Evolutionary conservation across 2,329 filamentous ascomycete genomes (phyloP).

Genomic region (Cadophora luteo-olivacea): DNA sequence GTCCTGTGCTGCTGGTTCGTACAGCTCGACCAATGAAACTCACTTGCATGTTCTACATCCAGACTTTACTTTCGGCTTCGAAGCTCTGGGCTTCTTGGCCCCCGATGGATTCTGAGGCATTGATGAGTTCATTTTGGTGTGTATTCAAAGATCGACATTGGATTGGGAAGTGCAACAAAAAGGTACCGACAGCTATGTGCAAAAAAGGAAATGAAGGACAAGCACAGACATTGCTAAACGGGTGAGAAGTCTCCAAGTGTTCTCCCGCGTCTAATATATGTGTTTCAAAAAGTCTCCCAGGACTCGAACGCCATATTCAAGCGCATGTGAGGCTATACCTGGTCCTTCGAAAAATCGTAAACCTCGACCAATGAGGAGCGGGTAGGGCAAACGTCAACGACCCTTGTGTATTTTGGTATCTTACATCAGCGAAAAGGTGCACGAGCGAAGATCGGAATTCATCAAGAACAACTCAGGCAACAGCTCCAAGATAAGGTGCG

Average conservation of each 20-base stretch:
- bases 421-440: slow-evolving; percentile 1
- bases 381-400: neutral
- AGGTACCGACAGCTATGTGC: neutral
- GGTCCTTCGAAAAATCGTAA: neutral
- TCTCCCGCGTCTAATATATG: neutral
- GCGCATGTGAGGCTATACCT: slow-evolving; percentile 1
- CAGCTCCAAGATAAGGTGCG: neutral
- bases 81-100: slow-evolving; percentile 35
- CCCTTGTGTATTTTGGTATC: neutral
- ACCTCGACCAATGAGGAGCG: neutral
- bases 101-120: neutral
- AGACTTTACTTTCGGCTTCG: slow-evolving; percentile 62
- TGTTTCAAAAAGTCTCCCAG: neutral
- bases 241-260: neutral
- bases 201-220: neutral
- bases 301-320: neutral
- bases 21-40: slow-evolving; percentile 19
- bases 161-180: neutral
- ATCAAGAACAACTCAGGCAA: neutral
- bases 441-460: neutral
- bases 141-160: neutral
- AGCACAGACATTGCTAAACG: neutral
- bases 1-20: neutral
- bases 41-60: slow-evolving; percentile 71
- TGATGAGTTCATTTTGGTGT: neutral